Base-by-base conservation (phyloP, 495 filamentous ascomycete species). In the Astrothelium subdiscretum region DNA sequence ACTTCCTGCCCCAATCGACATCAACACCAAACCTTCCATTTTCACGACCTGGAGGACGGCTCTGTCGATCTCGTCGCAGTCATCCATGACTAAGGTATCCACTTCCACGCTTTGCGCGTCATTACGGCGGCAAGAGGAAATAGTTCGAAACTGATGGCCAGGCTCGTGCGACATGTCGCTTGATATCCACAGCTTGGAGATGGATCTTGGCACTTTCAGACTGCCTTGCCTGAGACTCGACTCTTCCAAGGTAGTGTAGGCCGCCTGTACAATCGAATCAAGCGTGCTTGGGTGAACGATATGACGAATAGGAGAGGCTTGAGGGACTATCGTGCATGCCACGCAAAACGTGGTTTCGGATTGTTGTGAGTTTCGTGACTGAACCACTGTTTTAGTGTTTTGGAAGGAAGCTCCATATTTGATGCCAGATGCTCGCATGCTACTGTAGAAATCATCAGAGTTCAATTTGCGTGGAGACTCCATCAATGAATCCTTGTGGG, bases 211-310 rank as follows among this genome's bases (percentile, higher is more conserved):
- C n/a, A 58, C 54, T 32, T 31, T 58, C 2, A 24, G 8, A 15
- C 35, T 38, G 35, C 35, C 15, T 15, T 15, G 8, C 8, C 35
- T 15, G 35, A 38, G 35, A 6, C 15, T 6, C 8, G 35, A 6
- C 35, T 6, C 35, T 8, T 6, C 15, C 15, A 38, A 15, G 15
- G 35, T 38, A 15, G 35, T 38, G 35, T 38, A 38, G 13, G n/a
- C 48, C 31, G 11, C 59, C 15, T 65, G 62, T 15, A 69, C 31
- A 11, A 67, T 42, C n/a, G 44, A 54, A 40, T 79, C 77, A 4
- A 80, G 64, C 20, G 78, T 80, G 0, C 75, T 74, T 0, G 81
- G 81, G 57, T 83, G 80, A n/a, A 82, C 71, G 18, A 82, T 31
- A 57, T 78, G 77, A 8, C 66, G 64, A 67, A 71, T 6, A 38